Evolutionary conservation across 148 eudicot genomes (phyloP).

Genomic region (Diospyros kaki): DNA sequence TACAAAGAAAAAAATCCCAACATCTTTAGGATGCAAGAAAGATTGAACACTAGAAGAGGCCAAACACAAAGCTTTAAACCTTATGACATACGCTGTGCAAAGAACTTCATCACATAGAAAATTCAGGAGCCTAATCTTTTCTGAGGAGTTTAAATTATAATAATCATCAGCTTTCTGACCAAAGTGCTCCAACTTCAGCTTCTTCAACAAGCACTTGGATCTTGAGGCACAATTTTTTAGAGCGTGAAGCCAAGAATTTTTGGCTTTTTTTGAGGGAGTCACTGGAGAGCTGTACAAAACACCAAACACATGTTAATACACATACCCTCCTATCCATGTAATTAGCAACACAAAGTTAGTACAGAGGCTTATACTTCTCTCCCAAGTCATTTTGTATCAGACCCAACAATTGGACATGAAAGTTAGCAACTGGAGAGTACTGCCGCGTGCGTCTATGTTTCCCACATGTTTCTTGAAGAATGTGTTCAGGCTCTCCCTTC

Average conservation of each 20-base stretch:
- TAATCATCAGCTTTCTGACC: slow-evolving; percentile 48
- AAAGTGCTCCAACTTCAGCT: slow-evolving; percentile 39
- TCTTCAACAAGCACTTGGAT: slow-evolving; percentile 34
- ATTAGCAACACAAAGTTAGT: not conserved
- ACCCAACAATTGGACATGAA: slow-evolving; percentile 56
- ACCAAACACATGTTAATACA: not conserved
- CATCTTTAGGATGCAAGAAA: not conserved
- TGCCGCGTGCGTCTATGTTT: slow-evolving; percentile 51
- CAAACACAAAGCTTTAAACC: not conserved
- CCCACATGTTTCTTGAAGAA: slow-evolving; percentile 55
- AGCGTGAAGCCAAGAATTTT: slow-evolving; percentile 47
- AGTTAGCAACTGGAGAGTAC: slow-evolving; percentile 46
- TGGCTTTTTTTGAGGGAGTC: slow-evolving; percentile 32
- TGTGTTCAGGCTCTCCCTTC: slow-evolving; percentile 60
- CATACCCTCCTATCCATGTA: not conserved
- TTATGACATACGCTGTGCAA: slow-evolving; percentile 52
- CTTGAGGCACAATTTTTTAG: slow-evolving; percentile 43
- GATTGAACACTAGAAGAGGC: not conserved
- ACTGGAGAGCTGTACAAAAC: slow-evolving; percentile 28
- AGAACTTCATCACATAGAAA: slow-evolving; percentile 86
- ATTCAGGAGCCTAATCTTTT: slow-evolving; percentile 61
- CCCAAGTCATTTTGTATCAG: slow-evolving; percentile 43
- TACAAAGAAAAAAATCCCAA: not conserved
- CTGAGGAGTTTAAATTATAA: slow-evolving; percentile 53
- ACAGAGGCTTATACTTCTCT: slow-evolving; percentile 33